Conservation (phyloP, 2,329 filamentous ascomycete genomes). For the Gremmenia infestans region DNA sequence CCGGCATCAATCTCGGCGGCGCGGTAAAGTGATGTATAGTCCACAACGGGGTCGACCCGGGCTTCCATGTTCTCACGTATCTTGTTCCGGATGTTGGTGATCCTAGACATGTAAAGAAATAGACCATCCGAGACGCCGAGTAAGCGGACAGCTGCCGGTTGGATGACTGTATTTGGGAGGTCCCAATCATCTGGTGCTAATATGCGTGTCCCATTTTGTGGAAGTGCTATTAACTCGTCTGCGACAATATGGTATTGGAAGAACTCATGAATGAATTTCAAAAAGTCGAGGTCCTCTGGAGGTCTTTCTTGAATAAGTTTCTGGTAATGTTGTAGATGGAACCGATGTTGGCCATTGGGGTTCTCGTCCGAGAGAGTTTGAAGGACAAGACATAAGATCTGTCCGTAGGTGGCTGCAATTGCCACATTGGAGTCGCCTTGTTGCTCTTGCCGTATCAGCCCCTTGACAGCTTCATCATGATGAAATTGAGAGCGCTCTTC, state of each 20-base stretch:
- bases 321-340: constrained; percentile 73
- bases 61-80: constrained; percentile 64
- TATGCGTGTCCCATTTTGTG: constrained; percentile 31
- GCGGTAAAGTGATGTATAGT: constrained; percentile 66
- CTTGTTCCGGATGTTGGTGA: constrained; percentile 69
- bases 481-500: constrained; percentile 50
- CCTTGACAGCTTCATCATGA: constrained; percentile 49
- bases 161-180: constrained; percentile 20
- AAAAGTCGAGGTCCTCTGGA: constrained; percentile 62
- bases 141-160: constrained; percentile 41
- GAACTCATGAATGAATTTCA: constrained; percentile 68
- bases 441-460: constrained; percentile 43
- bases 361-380: constrained; percentile 54
- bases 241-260: constrained; percentile 76
- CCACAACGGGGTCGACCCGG: constrained; percentile 61
- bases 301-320: constrained; percentile 60
- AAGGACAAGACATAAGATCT: constrained; percentile 58
- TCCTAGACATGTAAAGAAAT: constrained; percentile 72
- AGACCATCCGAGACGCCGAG: constrained; percentile 79
- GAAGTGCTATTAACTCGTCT: constrained; percentile 53
- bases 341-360: constrained; percentile 64
- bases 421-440: constrained; percentile 39
- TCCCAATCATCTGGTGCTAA: constrained; percentile 23
- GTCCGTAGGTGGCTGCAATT: constrained; percentile 53
- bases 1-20: constrained; percentile 72